phyloP scores from a whole-genome alignment of 495 filamentous ascomycete genomes.

The Tuber aestivum region DNA sequence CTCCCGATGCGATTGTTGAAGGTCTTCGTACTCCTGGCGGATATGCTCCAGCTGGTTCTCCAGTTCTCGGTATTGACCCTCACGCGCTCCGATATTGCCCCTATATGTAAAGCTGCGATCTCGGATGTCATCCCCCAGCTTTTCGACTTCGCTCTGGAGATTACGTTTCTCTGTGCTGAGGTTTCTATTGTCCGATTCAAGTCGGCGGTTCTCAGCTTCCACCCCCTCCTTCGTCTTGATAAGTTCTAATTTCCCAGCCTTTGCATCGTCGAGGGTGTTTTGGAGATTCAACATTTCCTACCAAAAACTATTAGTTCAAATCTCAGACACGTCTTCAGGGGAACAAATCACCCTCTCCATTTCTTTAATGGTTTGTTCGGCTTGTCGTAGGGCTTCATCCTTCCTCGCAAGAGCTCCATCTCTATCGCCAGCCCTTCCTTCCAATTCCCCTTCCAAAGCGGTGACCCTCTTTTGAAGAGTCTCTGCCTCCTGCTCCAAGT shows the following conservation, averaged over 20 bases:
- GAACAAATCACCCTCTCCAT: constrained; percentile 32
- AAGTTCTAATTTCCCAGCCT: constrained; percentile 23
- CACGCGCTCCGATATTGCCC: constrained; percentile 67
- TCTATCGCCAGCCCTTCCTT: constrained; percentile 41
- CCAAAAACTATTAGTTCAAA: not conserved
- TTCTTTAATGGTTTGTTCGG: constrained; percentile 34
- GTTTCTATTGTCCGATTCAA: constrained; percentile 46
- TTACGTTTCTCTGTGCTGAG: constrained; percentile 32
- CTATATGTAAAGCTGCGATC: constrained; percentile 73
- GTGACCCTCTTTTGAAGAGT: constrained; percentile 28
- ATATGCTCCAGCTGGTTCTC: constrained; percentile 59
- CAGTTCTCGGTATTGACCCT: constrained; percentile 61
- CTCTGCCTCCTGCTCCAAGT: constrained; percentile 30
- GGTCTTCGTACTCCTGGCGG: constrained; percentile 52
- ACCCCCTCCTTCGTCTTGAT: constrained; percentile 35
- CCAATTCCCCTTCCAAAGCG: constrained; percentile 46
- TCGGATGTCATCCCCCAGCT: constrained; percentile 69
- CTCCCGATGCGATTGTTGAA: constrained; percentile 51
- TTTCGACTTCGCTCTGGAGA: constrained; percentile 37
- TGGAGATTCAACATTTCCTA: constrained; percentile 21
- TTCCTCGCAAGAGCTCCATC: constrained; percentile 29
- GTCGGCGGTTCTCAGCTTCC: constrained; percentile 33
- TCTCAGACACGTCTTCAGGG: not conserved
- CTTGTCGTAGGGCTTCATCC: constrained; percentile 31
- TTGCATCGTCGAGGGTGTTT: constrained; percentile 33